Percentiles rank a stretch among this genome's conserved stretches.
Evolutionary conservation across 1,284 basidiomycete species (phyloP).

Genomic region (Malassezia globosa): DNA sequence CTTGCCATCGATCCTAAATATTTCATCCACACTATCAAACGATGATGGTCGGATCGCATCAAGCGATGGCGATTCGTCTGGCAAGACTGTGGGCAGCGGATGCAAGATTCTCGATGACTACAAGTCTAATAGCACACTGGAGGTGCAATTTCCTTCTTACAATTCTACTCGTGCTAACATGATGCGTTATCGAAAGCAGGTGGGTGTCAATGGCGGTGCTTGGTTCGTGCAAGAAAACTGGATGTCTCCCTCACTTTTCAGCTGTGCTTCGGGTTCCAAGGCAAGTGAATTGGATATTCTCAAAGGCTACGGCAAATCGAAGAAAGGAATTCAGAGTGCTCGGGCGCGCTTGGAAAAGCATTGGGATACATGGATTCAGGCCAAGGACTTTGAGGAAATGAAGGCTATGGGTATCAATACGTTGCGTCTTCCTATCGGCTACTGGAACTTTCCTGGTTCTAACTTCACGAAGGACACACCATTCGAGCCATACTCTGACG

Average conservation of each 20-base stretch:
- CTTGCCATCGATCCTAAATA: slow-evolving; percentile 19
- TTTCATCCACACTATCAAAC: not conserved
- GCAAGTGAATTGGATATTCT: slow-evolving; percentile 51
- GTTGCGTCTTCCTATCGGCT: slow-evolving; percentile 45
- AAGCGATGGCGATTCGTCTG: not conserved
- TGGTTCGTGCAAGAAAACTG: slow-evolving; percentile 63
- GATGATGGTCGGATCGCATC: not conserved
- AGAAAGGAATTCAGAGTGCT: slow-evolving; percentile 50
- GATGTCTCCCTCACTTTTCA: slow-evolving; percentile 64
- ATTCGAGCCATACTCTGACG: slow-evolving; percentile 55
- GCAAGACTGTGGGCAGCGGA: slow-evolving; percentile 26
- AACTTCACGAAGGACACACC: slow-evolving; percentile 52
- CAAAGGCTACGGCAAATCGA: slow-evolving; percentile 53
- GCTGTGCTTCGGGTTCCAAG: slow-evolving; percentile 55
- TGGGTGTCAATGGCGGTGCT: slow-evolving; percentile 33
- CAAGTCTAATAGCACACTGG: slow-evolving; percentile 26
- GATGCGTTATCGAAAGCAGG: slow-evolving; percentile 40
- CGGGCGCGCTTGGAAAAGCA: slow-evolving; percentile 56
- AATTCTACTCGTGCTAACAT: slow-evolving; percentile 38
- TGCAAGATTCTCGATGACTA: slow-evolving; percentile 34
- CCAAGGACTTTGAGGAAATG: slow-evolving; percentile 48
- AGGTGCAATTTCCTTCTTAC: slow-evolving; percentile 31
- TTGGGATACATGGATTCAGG: slow-evolving; percentile 68
- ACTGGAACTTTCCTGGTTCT: slow-evolving; percentile 47
- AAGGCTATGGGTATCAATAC: slow-evolving; percentile 46